Evolutionary conservation across 805 yeast genomes (phyloP).

Genomic region (Starmera pachycereana): DNA sequence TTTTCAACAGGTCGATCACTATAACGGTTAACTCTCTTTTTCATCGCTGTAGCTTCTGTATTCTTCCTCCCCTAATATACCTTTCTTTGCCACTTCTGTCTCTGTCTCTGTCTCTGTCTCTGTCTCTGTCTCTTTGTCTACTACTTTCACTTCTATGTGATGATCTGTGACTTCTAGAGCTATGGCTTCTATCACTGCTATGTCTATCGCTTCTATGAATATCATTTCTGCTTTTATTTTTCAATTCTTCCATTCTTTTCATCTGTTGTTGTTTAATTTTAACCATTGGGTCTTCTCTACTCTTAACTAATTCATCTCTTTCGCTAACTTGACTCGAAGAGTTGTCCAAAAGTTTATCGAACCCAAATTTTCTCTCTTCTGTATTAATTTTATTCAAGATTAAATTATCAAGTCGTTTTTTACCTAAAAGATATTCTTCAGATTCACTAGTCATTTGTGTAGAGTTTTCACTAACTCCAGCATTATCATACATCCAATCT

Average conservation of each 20-base stretch:
- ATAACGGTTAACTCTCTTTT: not conserved
- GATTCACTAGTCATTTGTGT: constrained; percentile 17
- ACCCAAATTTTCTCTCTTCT: constrained; percentile 16
- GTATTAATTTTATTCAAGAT: constrained; percentile 14
- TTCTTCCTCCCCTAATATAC: not conserved
- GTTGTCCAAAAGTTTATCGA: constrained; percentile 7
- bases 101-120: constrained; percentile 6
- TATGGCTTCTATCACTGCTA: constrained; percentile 4
- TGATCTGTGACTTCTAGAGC: not conserved
- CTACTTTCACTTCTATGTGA: constrained; percentile 2
- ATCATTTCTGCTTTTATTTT: constrained; percentile 15
- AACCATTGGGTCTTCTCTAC: constrained; percentile 41
- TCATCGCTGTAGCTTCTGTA: not conserved
- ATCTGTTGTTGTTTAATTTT: constrained; percentile 23
- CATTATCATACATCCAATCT: constrained; percentile 77
- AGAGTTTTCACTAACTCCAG: constrained; percentile 17
- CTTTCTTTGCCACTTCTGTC: not conserved
- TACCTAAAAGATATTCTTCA: constrained; percentile 49
- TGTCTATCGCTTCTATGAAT: constrained; percentile 11
- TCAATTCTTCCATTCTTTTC: constrained; percentile 9
- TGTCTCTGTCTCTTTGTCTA: constrained; percentile 4
- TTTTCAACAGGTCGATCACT: not conserved
- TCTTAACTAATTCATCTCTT: constrained; percentile 13
- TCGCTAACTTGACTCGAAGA: constrained; percentile 6
- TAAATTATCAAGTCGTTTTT: constrained; percentile 32